These are phyloP conservation scores for Monosporascus sp. DNA, from an alignment of 2,329 filamentous ascomycete genomes.

Conservation along the genomic window DNA sequence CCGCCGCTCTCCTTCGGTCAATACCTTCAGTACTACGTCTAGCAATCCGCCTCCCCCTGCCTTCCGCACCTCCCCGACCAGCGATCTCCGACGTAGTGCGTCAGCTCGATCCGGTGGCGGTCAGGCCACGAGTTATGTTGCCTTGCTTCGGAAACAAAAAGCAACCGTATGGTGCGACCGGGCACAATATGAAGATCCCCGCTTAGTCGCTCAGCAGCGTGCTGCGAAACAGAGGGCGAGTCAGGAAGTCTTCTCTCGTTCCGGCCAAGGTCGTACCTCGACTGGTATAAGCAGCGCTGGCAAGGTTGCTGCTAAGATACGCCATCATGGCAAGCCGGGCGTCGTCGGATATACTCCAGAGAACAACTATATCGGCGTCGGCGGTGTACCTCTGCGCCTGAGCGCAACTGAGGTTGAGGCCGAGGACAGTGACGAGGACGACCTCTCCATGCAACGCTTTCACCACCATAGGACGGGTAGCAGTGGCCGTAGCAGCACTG, in stretches of 20 bases:
- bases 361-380: slow-evolving; percentile 66
- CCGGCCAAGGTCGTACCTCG: slow-evolving; percentile 48
- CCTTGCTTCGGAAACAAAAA: slow-evolving; percentile 93
- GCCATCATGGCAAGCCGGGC: slow-evolving; percentile 77
- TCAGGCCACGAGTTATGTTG: slow-evolving; percentile 77
- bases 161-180: slow-evolving; percentile 98
- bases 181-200: slow-evolving; percentile 85
- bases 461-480: slow-evolving; percentile 69
- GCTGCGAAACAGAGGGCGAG: slow-evolving; percentile 83
- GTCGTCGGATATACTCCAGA: slow-evolving; percentile 74
- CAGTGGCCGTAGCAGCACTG: slow-evolving; percentile 66
- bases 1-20: slow-evolving; percentile 58
- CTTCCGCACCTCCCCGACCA: slow-evolving; percentile 50
- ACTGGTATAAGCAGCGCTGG: slow-evolving; percentile 57
- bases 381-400: slow-evolving; percentile 82
- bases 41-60: slow-evolving; percentile 57
- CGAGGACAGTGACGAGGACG: slow-evolving; percentile 75
- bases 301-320: slow-evolving; percentile 77
- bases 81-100: slow-evolving; percentile 67
- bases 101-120: slow-evolving; percentile 67
- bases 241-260: slow-evolving; percentile 70
- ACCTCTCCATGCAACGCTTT: slow-evolving; percentile 42
- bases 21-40: slow-evolving; percentile 66
- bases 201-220: slow-evolving; percentile 74
- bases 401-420: slow-evolving; percentile 95